Evolutionary conservation across 352 stramenopile genomes (phyloP).

Genomic region (Globisporangium rhizosaccharum): DNA sequence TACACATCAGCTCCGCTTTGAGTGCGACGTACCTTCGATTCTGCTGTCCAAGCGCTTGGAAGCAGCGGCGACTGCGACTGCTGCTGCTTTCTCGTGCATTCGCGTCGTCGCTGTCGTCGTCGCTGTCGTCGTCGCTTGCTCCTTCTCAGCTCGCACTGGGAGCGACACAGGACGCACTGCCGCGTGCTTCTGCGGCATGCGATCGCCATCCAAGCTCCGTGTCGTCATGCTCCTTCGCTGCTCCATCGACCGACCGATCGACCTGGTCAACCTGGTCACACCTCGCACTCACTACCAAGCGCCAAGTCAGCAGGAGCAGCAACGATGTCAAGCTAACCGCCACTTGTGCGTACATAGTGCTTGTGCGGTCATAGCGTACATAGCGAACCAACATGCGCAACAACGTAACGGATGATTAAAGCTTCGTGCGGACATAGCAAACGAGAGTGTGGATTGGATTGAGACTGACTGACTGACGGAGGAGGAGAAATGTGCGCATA

Average conservation of each 20-base stretch:
- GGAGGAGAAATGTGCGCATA: neutral
- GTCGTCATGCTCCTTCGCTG: neutral
- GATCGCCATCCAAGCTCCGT: neutral
- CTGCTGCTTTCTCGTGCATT: neutral
- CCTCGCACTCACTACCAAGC: too few relatives aligned
- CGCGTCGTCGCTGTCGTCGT: too few relatives aligned
- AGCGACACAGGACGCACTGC: neutral
- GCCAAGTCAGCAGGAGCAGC: too few relatives aligned
- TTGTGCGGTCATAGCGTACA: too few relatives aligned
- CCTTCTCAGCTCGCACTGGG: neutral
- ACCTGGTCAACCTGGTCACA: neutral
- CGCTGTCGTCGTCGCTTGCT: neutral
- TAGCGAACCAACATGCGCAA: too few relatives aligned
- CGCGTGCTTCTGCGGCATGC: neutral
- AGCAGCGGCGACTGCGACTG: neutral
- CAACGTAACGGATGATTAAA: too few relatives aligned
- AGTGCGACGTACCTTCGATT: constrained; percentile 8
- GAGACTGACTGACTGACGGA: too few relatives aligned
- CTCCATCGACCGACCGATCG: neutral
- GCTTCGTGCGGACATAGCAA: too few relatives aligned
- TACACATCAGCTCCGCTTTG: too few relatives aligned
- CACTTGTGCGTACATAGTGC: too few relatives aligned
- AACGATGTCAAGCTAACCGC: too few relatives aligned
- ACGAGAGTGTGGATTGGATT: too few relatives aligned
- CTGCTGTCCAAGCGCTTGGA: constrained; percentile 7